A percentile compares a stretch with the other conserved stretches of the same genome.
Evolutionary conservation across 257 asterid species (phyloP).

Genomic region (Solanum sitiens): DNA sequence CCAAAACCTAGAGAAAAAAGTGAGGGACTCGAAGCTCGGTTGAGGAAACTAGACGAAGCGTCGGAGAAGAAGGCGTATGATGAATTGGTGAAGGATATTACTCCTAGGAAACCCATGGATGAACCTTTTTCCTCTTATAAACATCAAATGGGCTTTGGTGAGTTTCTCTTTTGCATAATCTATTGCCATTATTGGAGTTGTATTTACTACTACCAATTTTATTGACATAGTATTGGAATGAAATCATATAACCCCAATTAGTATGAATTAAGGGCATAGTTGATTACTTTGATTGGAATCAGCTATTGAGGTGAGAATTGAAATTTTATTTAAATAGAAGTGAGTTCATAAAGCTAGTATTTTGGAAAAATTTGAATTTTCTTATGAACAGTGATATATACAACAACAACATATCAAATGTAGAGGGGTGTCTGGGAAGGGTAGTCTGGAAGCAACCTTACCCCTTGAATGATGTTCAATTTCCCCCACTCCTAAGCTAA

Average conservation of each 20-base stretch:
- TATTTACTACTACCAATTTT: neutral
- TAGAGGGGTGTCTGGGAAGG: neutral
- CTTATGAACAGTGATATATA: neutral
- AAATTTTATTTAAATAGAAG: neutral
- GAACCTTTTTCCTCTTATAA: constrained; percentile 96
- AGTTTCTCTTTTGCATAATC: neutral
- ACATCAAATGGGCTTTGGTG: constrained; percentile 93
- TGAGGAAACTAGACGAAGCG: constrained; percentile 59
- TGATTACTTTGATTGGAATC: neutral
- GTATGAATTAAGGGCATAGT: neutral
- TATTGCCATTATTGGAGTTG: neutral
- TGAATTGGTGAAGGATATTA: constrained; percentile 82
- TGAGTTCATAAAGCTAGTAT: neutral
- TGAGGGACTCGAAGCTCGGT: constrained; percentile 64
- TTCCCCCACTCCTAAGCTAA: no score
- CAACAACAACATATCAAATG: neutral
- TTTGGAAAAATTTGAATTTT: neutral
- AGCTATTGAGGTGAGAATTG: neutral
- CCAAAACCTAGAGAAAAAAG: constrained; percentile 83
- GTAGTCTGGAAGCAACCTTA: neutral
- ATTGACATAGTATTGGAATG: neutral
- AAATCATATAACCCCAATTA: neutral
- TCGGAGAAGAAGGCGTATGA: constrained; percentile 77
- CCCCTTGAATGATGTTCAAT: neutral
- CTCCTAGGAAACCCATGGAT: constrained; percentile 48